phyloP scores from a whole-genome alignment of 805 yeast genomes.

The Candida berthetii region DNA sequence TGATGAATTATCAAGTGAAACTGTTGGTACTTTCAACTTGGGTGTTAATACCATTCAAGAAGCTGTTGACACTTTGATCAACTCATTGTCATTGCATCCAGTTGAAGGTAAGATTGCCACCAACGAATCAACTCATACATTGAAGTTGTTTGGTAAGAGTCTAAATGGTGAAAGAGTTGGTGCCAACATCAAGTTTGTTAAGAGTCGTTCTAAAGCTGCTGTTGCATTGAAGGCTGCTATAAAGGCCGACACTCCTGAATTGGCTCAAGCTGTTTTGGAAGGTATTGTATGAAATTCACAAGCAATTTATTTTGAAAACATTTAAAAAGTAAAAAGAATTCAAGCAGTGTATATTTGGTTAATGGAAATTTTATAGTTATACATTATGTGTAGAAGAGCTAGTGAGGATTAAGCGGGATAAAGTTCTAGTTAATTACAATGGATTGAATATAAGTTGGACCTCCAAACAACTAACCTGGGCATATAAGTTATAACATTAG shows the following conservation, averaged over 20 bases:
- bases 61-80: constrained; percentile 47
- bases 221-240: constrained; percentile 37
- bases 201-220: constrained; percentile 33
- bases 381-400: no score
- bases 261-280: constrained; percentile 46
- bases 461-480: no score
- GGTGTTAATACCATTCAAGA: constrained; percentile 43
- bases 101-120: constrained; percentile 62
- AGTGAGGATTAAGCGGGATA: no score
- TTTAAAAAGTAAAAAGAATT: no score
- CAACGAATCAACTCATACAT: constrained; percentile 46
- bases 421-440: no score
- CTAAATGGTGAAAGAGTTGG: constrained; percentile 40
- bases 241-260: constrained; percentile 34
- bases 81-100: constrained; percentile 58
- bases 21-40: constrained; percentile 62
- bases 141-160: constrained; percentile 78
- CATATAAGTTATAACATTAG: no score
- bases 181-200: constrained; percentile 35
- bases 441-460: no score
- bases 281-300: constrained; percentile 28
- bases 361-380: no score
- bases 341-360: no score
- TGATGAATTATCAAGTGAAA: constrained; percentile 65
- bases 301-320: no score